phyloP scores from a whole-genome alignment of 352 stramenopile species.

The Pythium inflatum region DNA sequence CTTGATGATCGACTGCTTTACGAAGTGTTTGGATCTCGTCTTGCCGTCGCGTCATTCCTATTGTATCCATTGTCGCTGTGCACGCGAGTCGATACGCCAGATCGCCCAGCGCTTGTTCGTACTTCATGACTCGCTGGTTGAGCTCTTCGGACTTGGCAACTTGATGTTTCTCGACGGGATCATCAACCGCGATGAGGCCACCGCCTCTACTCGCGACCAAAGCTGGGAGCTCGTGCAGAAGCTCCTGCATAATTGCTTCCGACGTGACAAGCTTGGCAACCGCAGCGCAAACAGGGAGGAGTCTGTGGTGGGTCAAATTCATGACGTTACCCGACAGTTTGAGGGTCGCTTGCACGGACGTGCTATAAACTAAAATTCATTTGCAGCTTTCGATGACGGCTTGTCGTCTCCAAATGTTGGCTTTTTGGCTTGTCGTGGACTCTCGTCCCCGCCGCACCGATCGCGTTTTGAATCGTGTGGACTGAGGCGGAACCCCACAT shows the following conservation, averaged over 20 bases:
- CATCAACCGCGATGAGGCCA: not conserved
- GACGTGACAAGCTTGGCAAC: slow-evolving; percentile 1
- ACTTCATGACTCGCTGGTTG: slow-evolving; percentile 23
- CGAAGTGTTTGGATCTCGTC: slow-evolving; percentile 47
- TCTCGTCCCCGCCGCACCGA: no score
- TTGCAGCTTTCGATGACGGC: no score
- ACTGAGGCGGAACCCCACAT: not conserved
- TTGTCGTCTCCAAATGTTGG: no score
- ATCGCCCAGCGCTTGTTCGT: slow-evolving; percentile 46
- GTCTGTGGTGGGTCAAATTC: slow-evolving; percentile 10
- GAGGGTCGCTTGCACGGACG: no score
- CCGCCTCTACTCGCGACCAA: not conserved
- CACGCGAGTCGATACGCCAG: slow-evolving; percentile 32
- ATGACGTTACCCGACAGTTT: not conserved
- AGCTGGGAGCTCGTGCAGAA: not conserved
- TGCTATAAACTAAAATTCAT: no score
- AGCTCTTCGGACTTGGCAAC: slow-evolving; percentile 13
- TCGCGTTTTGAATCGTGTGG: no score
- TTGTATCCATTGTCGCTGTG: slow-evolving; percentile 31
- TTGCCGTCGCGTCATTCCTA: slow-evolving; percentile 36
- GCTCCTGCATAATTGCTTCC: not conserved
- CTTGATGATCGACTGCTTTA: slow-evolving; percentile 36
- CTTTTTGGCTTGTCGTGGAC: no score
- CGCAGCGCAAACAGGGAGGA: not conserved
- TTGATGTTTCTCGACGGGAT: slow-evolving; percentile 27